These are phyloP conservation scores for Arxiozyma slooffiae DNA, from an alignment of 1,139 yeast species.

Conservation along the genomic window DNA sequence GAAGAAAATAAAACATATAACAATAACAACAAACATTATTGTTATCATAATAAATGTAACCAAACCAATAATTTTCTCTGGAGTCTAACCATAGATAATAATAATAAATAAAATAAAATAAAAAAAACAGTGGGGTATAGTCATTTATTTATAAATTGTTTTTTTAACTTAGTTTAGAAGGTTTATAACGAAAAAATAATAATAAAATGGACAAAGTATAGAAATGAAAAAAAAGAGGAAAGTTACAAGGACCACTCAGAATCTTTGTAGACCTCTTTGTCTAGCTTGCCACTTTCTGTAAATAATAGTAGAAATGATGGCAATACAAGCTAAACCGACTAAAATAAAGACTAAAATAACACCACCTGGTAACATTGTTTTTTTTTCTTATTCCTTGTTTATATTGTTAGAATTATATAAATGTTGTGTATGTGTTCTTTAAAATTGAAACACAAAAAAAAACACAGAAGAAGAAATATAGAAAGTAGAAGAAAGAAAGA, in stretches of 20 bases:
- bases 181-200: background rate
- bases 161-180: background rate
- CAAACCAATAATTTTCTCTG: background rate
- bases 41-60: background rate
- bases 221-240: background rate
- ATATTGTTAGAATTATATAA: background rate
- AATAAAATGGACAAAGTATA: background rate
- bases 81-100: no score
- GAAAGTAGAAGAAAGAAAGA: no score
- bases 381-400: constrained; percentile 1
- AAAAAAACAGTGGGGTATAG: background rate
- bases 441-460: no score
- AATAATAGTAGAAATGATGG: constrained; percentile 26
- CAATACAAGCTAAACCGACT: constrained; percentile 37
- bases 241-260: constrained; percentile 19
- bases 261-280: constrained; percentile 35
- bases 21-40: background rate
- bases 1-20: background rate
- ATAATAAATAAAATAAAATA: no score
- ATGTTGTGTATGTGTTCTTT: background rate
- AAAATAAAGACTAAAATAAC: constrained; percentile 44
- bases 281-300: constrained; percentile 32
- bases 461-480: no score
- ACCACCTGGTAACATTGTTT: constrained; percentile 42
- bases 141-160: background rate